Evolutionary conservation across 805 yeast species (phyloP), one percentile per base, ranked within the genome.

Genomic region (Wickerhamomyces queroliae): DNA sequence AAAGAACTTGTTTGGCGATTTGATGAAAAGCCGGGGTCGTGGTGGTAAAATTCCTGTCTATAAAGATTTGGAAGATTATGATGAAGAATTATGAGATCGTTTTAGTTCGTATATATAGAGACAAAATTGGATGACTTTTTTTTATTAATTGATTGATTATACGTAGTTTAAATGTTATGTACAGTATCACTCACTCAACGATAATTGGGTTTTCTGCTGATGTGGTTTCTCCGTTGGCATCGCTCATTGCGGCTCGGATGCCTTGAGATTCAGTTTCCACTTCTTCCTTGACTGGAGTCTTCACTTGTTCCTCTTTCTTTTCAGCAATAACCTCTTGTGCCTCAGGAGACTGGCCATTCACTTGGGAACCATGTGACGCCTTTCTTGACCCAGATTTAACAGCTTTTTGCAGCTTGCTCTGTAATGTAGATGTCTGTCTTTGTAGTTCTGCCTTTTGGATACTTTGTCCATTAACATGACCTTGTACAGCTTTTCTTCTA

Each of bases 1-100:
- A 26, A 59, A 48, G 35, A 52, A 50, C 40, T 38, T 62, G 20
- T 59, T 59, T 30, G 47, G 46, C 13, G 40, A 47, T 24, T 36
- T 44, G 19, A 28, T 24, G 11, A 28, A n/a, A 27, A 28, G 13
- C 2, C n/a, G 21, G 9, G n/a, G n/a, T n/a, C n/a, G n/a, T n/a
- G n/a, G n/a, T n/a, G n/a, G 18, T 10, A 41, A 32, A 21, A 20
- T 38, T 10, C 27, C 35, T 3, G 40, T 39, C 7, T 36, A 27
- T 24, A 33, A 23, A 11, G 37, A 40, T 24, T 13, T 23, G 22
- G 17, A 29, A 35, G 26, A 22, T 21, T n/a, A n/a, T n/a, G n/a
- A n/a, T n/a, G n/a, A n/a, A n/a, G n/a, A n/a, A n/a, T n/a, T n/a
- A n/a, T n/a, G n/a, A n/a, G n/a, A n/a, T n/a, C n/a, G n/a, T n/a